Base-by-base conservation (phyloP, 2,329 filamentous ascomycete species). In the Annulohypoxylon truncatum region DNA sequence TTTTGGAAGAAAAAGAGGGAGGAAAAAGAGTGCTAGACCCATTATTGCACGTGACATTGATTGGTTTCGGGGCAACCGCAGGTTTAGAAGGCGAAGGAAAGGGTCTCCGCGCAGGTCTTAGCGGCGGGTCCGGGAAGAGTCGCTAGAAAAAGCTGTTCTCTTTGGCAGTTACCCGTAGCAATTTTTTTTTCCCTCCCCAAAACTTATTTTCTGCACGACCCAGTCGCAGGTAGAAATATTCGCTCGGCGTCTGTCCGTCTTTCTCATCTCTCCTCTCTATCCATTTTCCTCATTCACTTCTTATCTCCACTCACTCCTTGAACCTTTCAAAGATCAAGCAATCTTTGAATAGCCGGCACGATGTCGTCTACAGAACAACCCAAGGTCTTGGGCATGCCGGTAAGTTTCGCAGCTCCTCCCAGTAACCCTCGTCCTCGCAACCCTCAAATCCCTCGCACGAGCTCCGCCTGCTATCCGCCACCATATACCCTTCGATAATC, bases 351-450 rank as follows among this genome's bases (percentile, higher is more conserved):
- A 79, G 75, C 77, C 77, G 79, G 77, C 81, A 86, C 79, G 77
- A 89, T 88, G 86, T 82, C 85, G 80, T 72, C 77, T 75, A 81
- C 82, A 76, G 81, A 86, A 71, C 82, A 86, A 77, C 81, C 83
- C 73, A 86, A 82, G 80, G 83, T 90, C 77, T 77, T 89, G 85
- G 88, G 88, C 86, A 89, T 90, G 86, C 86, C 87, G 80, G 88
- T 90, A 73, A 75, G 73, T 73, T 72, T 58, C 15, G 20, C 47
- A 65, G 31, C 31, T 61, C 61, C 44, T 48, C 29, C 20, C 15
- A 29, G 22, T 54, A 5, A 38, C 50, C 26, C 15, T 38, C 26
- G 33, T 15, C 13, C 15, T 33, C 38, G 18, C 33, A n/a, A 54
- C 20, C 35, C 44, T 61, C 62, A 68, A 71, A 65, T 71, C 64